Base-by-base conservation (phyloP, 2,329 filamentous ascomycete genomes). In the Magnaporthiopsis rhizophila region DNA sequence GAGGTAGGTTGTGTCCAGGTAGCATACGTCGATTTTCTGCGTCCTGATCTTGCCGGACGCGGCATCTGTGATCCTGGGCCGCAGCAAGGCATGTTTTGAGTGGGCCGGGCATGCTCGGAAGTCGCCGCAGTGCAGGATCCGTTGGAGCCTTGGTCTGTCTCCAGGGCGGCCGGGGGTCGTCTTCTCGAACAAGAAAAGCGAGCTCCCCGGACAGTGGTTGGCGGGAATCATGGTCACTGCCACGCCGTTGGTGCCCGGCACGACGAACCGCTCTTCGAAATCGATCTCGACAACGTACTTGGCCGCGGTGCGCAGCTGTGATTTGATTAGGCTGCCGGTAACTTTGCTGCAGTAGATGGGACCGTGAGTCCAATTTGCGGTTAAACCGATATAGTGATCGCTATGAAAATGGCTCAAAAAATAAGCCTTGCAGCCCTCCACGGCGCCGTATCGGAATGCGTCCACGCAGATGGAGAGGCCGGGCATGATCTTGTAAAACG, bases 341-440 rank as follows among this genome's bases (percentile, higher is more conserved):
- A 97, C 90, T 69, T 87, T 89, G 72, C 94, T 98, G 79, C 95
- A 98, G 72, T 97, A 99, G 61, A 99, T 98, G 0, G 93, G 94
- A 0, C 95, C 95, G 73, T 99, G 93, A 56, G 81, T 86, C 95
- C 95, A 99, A 38, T 83, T 91, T 9, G 90, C 87, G 13, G 91
- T 95, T 13, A 99, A 79, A 2, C 95, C 95, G 45, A 97, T 87
- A 71, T 99, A 99, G 73, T 99, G 95, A 73, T 99, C 95, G 71
- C 92, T 97, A 75, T 99, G 95, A 69, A 98, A 99, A 73, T 99
- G 95, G 70, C 93, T 97, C 13, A 99, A 83, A 69, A 99, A 99
- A 73, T 99, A 99, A 1, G 94, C 95, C 64, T 90, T 89, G 74
- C 93, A 97, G 0, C 92, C 93, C 72, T 96, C 84, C 0, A 99